Percentiles rank a stretch among this genome's conserved stretches.
Conservation (phyloP, 345 rosid species). For the Pseudoturritis turrita region DNA sequence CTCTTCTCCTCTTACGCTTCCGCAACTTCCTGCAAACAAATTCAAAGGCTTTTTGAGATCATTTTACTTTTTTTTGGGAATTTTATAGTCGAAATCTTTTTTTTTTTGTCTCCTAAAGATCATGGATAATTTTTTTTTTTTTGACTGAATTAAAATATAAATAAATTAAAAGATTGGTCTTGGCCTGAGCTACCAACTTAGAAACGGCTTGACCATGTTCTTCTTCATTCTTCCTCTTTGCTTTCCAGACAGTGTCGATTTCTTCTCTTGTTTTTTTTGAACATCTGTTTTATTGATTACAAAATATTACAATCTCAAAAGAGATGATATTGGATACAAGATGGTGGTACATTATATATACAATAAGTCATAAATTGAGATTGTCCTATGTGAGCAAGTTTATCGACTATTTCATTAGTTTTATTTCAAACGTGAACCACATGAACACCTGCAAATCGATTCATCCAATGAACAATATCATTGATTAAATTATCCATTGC, state of each 20-base stretch:
- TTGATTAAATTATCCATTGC: too few relatives aligned
- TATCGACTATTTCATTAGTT: too few relatives aligned
- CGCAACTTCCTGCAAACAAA: constrained; percentile 16
- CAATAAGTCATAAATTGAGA: too few relatives aligned
- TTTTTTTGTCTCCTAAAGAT: constrained; percentile 22
- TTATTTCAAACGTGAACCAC: too few relatives aligned
- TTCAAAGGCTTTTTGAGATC: neutral
- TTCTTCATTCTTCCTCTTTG: constrained; percentile 55
- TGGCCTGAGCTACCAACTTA: constrained; percentile 24
- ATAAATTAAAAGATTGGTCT: constrained; percentile 42
- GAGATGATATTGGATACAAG: too few relatives aligned
- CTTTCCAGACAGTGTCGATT: constrained; percentile 70
- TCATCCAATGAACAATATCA: too few relatives aligned
- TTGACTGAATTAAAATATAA: neutral
- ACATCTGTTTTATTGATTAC: too few relatives aligned
- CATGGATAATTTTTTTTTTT: neutral
- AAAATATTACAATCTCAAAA: too few relatives aligned
- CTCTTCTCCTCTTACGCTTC: neutral
- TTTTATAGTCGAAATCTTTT: neutral
- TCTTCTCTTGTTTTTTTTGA: too few relatives aligned
- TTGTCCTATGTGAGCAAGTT: too few relatives aligned
- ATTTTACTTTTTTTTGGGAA: neutral
- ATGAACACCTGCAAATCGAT: too few relatives aligned
- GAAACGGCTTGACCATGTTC: constrained; percentile 47
- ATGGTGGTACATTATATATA: too few relatives aligned